These are phyloP conservation scores for Boletus edulis DNA, from an alignment of 768 basidiomycete genomes.

Conservation along the genomic window DNA sequence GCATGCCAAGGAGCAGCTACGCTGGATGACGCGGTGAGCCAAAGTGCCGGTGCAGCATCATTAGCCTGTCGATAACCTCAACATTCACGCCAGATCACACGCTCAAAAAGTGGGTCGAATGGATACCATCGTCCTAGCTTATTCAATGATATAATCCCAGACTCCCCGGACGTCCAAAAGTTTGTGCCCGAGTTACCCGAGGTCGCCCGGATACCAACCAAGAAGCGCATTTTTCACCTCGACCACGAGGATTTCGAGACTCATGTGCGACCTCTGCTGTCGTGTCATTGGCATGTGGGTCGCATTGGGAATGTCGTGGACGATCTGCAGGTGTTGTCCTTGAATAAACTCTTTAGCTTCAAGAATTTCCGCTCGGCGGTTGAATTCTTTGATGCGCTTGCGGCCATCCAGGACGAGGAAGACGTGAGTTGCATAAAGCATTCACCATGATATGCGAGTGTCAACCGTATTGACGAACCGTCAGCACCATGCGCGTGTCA, in stretches of 20 bases:
- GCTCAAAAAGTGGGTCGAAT: conserved; percentile 19
- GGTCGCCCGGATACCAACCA: conserved; percentile 28
- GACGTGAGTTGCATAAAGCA: conserved; percentile 22
- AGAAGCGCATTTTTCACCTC: conserved; percentile 36
- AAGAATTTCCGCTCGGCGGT: conserved; percentile 22
- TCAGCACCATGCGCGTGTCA: conserved; percentile 34
- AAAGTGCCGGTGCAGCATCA: neutral
- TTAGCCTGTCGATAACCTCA: neutral
- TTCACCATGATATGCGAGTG: neutral
- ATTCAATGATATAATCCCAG: conserved; percentile 7
- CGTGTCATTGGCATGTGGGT: conserved; percentile 27
- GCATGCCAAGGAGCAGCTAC: neutral
- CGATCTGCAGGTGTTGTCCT: conserved; percentile 14
- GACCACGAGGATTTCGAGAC: conserved; percentile 28
- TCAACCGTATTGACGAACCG: neutral
- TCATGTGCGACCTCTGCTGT: conserved; percentile 38
- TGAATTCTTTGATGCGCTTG: conserved; percentile 30
- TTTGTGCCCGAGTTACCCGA: conserved; percentile 17
- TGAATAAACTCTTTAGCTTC: conserved; percentile 31
- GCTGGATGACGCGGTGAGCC: conserved; percentile 23
- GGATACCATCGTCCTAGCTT: neutral
- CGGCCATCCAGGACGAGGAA: conserved; percentile 29
- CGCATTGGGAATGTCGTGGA: conserved; percentile 6
- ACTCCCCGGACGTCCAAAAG: conserved; percentile 16
- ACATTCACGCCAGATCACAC: conserved; percentile 11